Conservation (phyloP, 2,329 filamentous ascomycete species). For the Cladosporium colombiae region DNA sequence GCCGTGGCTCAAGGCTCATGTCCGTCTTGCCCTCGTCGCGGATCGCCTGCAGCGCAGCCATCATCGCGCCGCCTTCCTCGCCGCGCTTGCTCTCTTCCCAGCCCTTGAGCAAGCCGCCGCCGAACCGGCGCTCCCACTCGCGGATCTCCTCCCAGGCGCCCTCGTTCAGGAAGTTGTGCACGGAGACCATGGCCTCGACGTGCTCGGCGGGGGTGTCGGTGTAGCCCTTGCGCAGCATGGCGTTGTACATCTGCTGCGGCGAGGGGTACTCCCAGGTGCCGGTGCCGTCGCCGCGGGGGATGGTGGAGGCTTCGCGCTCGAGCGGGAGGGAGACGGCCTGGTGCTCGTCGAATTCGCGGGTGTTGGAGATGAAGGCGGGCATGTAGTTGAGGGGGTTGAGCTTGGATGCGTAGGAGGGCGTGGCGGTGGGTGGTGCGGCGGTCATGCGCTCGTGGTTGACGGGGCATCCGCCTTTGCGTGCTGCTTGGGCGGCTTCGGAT, state of each 20-base stretch:
- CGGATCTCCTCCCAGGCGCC: conserved; percentile 95
- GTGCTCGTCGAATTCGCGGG: conserved; percentile 60
- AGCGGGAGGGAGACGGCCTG: conserved; percentile 77
- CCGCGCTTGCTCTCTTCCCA: conserved; percentile 38
- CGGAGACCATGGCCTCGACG: conserved; percentile 94
- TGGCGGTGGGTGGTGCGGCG: conserved; percentile 24
- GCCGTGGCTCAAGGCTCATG: conserved; percentile 58
- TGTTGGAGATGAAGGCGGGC: conserved; percentile 83
- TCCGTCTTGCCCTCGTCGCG: conserved; percentile 29
- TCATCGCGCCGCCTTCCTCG: conserved; percentile 36
- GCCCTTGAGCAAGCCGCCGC: conserved; percentile 63
- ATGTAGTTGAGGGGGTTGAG: conserved; percentile 91
- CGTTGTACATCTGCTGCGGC: conserved; percentile 99
- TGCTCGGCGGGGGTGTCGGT: conserved; percentile 90
- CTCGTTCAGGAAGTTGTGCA: conserved; percentile 98
- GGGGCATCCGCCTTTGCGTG: conserved; percentile 32
- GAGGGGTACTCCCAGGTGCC: conserved; percentile 97
- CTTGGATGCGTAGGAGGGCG: conserved; percentile 59
- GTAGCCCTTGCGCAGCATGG: conserved; percentile 92
- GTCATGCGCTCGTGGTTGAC: conserved; percentile 42
- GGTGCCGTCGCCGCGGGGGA: conserved; percentile 76
- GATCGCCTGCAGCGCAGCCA: conserved; percentile 30
- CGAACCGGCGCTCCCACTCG: conserved; percentile 88
- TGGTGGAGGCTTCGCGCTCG: conserved; percentile 80
- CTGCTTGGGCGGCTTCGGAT: conserved; percentile 16